Base-by-base conservation (phyloP, 306 rosid genomes). In the Betula pendula region DNA sequence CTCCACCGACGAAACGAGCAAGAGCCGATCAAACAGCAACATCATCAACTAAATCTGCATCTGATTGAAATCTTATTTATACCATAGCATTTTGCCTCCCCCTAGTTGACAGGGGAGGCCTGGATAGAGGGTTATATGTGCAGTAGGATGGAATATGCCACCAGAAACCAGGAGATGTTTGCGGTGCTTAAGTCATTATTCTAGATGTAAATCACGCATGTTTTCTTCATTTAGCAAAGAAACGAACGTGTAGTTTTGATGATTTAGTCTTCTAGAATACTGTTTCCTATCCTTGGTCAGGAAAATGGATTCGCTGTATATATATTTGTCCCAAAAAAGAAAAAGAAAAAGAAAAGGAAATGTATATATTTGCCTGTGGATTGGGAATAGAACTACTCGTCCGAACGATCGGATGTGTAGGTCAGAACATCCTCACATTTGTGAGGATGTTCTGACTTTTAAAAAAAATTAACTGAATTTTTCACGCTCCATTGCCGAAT, bases 1-100 rank as follows among this genome's bases (percentile, higher is more conserved):
- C 71, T 44, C 87, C 87, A 0, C 84, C 88, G 2, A 35, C 88
- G 33, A 95, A 95, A 84, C 91, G 96, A 48, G 83, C 76, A 89
- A 83, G 87, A 83, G 80, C 53, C 75, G 79, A 82, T 82, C 24
- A 69, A 70, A 77, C 49, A 42, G 62, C 60, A 8, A 53, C n/a
- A n/a, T 20, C 50, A 29, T 65, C 12, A 0, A n/a, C 17, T 72
- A 58, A 55, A 45, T 20, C 51, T 65, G 8, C 14, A 47, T 51
- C 35, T 47, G 51, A 9, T 58, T 35, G 25, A 25, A 40, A 12
- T 47, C 48, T 15, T 29, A n/a, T 33, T 33, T 33, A 45, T 71
- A 62, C 70, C 35, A 2, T 67, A 45, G 49, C 15, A 78, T 50
- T 66, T 80, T 73, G 66, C 52, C 72, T 67, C 62, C 60, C 60